These are phyloP conservation scores for Yarrowia keelungensis DNA, from an alignment of 805 yeast genomes.

Conservation along the genomic window DNA sequence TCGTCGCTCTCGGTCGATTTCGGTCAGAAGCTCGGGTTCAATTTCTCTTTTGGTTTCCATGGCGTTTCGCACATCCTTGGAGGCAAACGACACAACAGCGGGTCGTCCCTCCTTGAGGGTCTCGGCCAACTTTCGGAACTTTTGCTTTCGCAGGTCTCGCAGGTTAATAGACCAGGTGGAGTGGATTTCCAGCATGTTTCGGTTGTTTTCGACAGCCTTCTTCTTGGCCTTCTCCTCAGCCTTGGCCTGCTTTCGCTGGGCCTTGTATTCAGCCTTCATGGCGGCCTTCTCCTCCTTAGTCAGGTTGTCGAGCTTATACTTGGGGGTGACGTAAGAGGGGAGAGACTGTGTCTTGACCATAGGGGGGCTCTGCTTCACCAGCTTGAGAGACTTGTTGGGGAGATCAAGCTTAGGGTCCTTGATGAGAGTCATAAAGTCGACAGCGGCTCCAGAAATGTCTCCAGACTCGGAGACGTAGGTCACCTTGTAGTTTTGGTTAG, in stretches of 20 bases:
- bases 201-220: slow-evolving; percentile 26
- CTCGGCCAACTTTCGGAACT: slow-evolving; percentile 32
- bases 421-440: slow-evolving; percentile 1
- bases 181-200: slow-evolving; percentile 28
- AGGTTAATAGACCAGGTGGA: slow-evolving; percentile 32
- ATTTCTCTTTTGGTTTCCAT: slow-evolving; percentile 1
- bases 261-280: slow-evolving; percentile 28
- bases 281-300: slow-evolving; percentile 26
- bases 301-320: slow-evolving; percentile 25
- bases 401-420: slow-evolving; percentile 24
- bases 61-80: slow-evolving; percentile 21
- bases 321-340: slow-evolving; percentile 22
- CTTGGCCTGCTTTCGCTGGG: slow-evolving; percentile 32
- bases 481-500: slow-evolving; percentile 1
- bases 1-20: slow-evolving; percentile 47
- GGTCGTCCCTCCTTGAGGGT: slow-evolving; percentile 37
- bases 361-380: slow-evolving; percentile 25
- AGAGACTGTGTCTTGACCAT: slow-evolving; percentile 31
- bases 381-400: slow-evolving; percentile 8
- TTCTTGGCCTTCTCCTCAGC: slow-evolving; percentile 24
- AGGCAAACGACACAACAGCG: slow-evolving; percentile 32
- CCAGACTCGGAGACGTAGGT: slow-evolving; percentile 18
- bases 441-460: background rate
- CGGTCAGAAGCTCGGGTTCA: slow-evolving; percentile 11
- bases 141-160: slow-evolving; percentile 28